These are phyloP conservation scores for Alloteropsis semialata DNA, from an alignment of 176 grass and related monocot genomes.

Conservation along the genomic window DNA sequence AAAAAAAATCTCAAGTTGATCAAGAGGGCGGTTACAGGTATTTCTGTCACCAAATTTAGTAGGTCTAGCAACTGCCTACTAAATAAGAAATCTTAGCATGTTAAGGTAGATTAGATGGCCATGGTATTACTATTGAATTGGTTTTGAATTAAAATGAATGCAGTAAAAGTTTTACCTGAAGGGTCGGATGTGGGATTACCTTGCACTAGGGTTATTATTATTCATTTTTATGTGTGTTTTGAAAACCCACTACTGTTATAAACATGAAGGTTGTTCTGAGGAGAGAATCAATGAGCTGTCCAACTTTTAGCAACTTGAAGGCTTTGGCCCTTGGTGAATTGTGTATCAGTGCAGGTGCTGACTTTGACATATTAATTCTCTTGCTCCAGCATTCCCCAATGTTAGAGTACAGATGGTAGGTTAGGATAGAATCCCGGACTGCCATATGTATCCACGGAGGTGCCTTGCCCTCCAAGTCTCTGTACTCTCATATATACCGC, in stretches of 20 bases:
- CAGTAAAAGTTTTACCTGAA: not conserved
- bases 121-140: not conserved
- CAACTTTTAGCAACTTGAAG: slow-evolving; percentile 37
- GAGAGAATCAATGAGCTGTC: slow-evolving; percentile 23
- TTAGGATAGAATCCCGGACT: too few species aligned
- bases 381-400: slow-evolving; percentile 33
- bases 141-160: not conserved
- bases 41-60: not conserved
- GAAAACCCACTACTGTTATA: not conserved
- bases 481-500: too few species aligned
- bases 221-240: not conserved
- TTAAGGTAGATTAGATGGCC: not conserved
- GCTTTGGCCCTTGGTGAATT: slow-evolving; percentile 38
- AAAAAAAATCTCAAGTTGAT: too few species aligned
- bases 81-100: not conserved
- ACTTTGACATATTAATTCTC: slow-evolving; percentile 24
- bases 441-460: too few species aligned
- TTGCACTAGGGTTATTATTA: not conserved
- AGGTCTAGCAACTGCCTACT: not conserved
- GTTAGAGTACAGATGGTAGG: too few species aligned
- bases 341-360: slow-evolving; percentile 35
- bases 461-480: too few species aligned
- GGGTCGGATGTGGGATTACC: too few species aligned
- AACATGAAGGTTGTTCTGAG: slow-evolving; percentile 32
- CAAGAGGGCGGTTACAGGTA: not conserved